Conservation (phyloP, 495 filamentous ascomycete genomes). For the Amorphotheca resinae region DNA sequence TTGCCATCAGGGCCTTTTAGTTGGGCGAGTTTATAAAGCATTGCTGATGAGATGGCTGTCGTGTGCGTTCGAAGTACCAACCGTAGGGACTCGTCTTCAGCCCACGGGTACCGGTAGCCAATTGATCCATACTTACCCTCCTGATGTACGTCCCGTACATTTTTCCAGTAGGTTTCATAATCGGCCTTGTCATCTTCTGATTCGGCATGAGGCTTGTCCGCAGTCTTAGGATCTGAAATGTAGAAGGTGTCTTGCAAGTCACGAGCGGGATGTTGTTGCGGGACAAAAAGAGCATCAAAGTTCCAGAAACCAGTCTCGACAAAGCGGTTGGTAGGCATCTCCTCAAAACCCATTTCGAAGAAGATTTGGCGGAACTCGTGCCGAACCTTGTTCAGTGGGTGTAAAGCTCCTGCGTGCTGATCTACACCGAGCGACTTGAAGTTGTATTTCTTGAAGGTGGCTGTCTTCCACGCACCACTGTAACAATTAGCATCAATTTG, state of each 20-base stretch:
- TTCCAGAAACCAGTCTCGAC: constrained; percentile 99
- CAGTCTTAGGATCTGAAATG: constrained; percentile 72
- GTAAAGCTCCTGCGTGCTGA: constrained; percentile 71
- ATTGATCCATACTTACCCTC: constrained; percentile 84
- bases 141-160: constrained; percentile 69
- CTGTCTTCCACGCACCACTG: constrained; percentile 70
- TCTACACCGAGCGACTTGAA: constrained; percentile 81
- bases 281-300: constrained; percentile 93
- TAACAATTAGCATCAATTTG: constrained; percentile 7
- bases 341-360: constrained; percentile 83
- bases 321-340: constrained; percentile 71
- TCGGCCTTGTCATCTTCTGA: constrained; percentile 52
- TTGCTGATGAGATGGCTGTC: constrained; percentile 74
- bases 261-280: constrained; percentile 93
- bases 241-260: constrained; percentile 98
- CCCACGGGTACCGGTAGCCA: constrained; percentile 92
- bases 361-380: constrained; percentile 93
- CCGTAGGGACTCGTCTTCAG: constrained; percentile 71
- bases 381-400: constrained; percentile 90
- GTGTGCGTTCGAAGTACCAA: constrained; percentile 95
- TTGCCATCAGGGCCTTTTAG: constrained; percentile 38
- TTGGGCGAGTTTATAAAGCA: constrained; percentile 79
- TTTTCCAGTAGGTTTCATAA: constrained; percentile 79
- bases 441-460: constrained; percentile 91
- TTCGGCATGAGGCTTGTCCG: constrained; percentile 53